phyloP scores from a whole-genome alignment of 73 alveolate genomes.

The Tetrahymena thermophila region DNA sequence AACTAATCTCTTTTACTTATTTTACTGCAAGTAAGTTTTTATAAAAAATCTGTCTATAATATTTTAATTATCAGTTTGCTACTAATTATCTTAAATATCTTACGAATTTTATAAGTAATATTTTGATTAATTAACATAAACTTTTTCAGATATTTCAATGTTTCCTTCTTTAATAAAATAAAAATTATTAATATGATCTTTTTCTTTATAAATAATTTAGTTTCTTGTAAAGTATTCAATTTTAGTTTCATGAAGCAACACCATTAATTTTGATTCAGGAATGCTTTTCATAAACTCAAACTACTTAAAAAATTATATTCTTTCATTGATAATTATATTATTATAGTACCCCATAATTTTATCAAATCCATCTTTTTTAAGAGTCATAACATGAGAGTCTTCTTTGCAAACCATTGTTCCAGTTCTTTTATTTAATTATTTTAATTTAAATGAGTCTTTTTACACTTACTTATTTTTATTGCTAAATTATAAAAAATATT shows the following conservation, averaged over 20 bases:
- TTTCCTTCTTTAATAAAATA: not conserved
- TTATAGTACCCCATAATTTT: slow-evolving; percentile 32
- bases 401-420: slow-evolving; percentile 84
- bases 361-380: slow-evolving; percentile 61
- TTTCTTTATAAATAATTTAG: not conserved
- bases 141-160: not conserved
- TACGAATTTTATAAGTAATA: not conserved
- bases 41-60: not conserved
- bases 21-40: not conserved
- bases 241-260: not conserved
- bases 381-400: slow-evolving; percentile 73
- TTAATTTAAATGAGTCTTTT: too few species aligned
- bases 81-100: not conserved
- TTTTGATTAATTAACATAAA: not conserved
- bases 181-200: not conserved
- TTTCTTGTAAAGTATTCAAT: not conserved
- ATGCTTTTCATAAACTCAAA: not conserved
- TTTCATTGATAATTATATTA: not conserved
- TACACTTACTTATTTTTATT: not conserved
- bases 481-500: not conserved
- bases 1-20: not conserved
- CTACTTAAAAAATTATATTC: not conserved
- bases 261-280: not conserved
- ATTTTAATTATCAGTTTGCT: not conserved
- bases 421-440: slow-evolving; percentile 54